Percentiles rank a stretch among this genome's conserved stretches.
These are phyloP conservation scores for Colletotrichum sp. DNA, from an alignment of 2,329 filamentous ascomycete species.

Conservation along the genomic window DNA sequence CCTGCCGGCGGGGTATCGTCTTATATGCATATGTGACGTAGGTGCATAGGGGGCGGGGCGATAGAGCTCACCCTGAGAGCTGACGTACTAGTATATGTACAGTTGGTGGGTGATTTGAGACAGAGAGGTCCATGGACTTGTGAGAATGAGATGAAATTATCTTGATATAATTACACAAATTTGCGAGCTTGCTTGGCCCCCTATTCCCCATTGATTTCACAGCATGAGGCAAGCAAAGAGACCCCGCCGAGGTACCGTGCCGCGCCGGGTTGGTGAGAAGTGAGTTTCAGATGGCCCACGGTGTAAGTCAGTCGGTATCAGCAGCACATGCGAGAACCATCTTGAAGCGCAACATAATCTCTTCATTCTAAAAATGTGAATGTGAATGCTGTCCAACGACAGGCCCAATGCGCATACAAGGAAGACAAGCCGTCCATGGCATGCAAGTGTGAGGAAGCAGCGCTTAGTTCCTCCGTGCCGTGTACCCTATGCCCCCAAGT, in stretches of 20 bases:
- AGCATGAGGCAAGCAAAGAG: background rate
- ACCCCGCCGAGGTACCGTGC: background rate
- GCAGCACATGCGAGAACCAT: background rate
- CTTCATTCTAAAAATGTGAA: constrained; percentile 5
- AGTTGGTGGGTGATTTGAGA: background rate
- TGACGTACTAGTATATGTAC: background rate
- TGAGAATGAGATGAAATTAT: background rate
- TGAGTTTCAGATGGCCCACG: background rate
- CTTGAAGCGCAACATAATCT: background rate
- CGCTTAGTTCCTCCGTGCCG: constrained; percentile 15
- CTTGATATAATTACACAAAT: background rate
- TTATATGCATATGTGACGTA: constrained; percentile 14
- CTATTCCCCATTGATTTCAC: background rate
- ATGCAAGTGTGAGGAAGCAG: constrained; percentile 17
- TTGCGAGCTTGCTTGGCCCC: background rate
- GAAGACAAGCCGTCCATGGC: constrained; percentile 13
- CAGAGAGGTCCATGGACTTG: background rate
- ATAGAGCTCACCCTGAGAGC: background rate
- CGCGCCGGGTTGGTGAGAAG: background rate
- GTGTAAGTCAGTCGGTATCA: background rate
- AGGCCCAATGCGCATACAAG: constrained; percentile 2
- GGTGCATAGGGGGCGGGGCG: background rate
- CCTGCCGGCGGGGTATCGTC: constrained; percentile 8
- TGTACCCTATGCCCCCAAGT: constrained; percentile 13
- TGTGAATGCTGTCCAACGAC: background rate